Base-by-base conservation (phyloP, 805 yeast genomes). In the Kodamaea sagamina region DNA sequence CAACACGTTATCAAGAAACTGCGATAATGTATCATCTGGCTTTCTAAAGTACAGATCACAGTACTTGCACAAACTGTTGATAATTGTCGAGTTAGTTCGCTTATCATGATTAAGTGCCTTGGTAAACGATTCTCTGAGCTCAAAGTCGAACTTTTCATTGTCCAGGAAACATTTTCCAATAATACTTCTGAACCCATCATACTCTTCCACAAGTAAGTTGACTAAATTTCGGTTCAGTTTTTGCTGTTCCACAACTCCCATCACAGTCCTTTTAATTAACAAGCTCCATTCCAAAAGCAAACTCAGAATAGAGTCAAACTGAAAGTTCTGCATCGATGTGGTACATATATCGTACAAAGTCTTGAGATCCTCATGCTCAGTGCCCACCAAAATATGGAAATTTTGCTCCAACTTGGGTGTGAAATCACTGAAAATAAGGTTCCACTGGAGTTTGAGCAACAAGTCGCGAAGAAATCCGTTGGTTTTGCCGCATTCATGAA, bases 81-180 rank as follows among this genome's bases (percentile, higher is more conserved):
- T 50, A 0, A 61, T 47, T 7, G 42, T 39, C 0, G 40, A 4
- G 32, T 62, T 61, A 11, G 38, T n/a, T 11, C 41, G 21, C 12
- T 42, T 49, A 7, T 41, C 26, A 18, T 32, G 24, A 32, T 47
- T 41, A 40, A 49, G 25, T 16, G 44, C 54, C 51, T 62, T 36
- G 50, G 41, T 47, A 26, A 67, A 57, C 4, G 69, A 51, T 26
- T 51, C 52, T 41, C 74, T 51, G n/a, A 65, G 45, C 43, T 65
- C 69, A 31, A 43, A 47, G 12, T 57, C 65, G 37, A 66, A 62
- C 21, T 45, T 43, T 10, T 54, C 60, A 37, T 55, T 43, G 4
- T 40, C 27, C 13, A 31, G 35, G 27, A 61, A 59, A 18, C 47
- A 41, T 1, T 32, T 12, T 1, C 35, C 18, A 4, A 51, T 50